Evolutionary conservation across 768 basidiomycete genomes (phyloP).

Genomic region (Rhodocollybia butyracea): DNA sequence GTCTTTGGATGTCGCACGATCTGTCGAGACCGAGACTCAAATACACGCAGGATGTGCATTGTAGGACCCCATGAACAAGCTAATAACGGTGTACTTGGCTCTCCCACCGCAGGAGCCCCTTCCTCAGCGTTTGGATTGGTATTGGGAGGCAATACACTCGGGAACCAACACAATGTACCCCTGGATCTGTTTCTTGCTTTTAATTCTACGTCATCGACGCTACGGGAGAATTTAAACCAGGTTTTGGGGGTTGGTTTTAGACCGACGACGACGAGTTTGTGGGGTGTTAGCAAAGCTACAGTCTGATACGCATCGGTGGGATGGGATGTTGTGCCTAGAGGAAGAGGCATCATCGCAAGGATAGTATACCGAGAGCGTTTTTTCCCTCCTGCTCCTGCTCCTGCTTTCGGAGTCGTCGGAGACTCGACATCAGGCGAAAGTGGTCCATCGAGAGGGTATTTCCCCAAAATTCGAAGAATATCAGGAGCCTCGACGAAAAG

Average conservation of each 20-base stretch:
- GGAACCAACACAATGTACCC: constrained; percentile 81
- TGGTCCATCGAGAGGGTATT: constrained; percentile 63
- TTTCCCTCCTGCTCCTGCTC: constrained; percentile 29
- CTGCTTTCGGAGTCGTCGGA: constrained; percentile 16
- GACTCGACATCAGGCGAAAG: constrained; percentile 9
- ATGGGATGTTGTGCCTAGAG: constrained; percentile 71
- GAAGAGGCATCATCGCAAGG: constrained; percentile 77
- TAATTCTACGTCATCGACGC: constrained; percentile 40
- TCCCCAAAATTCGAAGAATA: constrained; percentile 89
- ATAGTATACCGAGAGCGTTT: constrained; percentile 61
- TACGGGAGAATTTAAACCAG: constrained; percentile 81
- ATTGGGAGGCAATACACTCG: constrained; percentile 45
- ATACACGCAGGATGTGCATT: constrained; percentile 63
- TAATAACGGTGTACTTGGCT: constrained; percentile 56
- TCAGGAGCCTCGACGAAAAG: constrained; percentile 95
- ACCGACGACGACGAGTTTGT: constrained; percentile 91
- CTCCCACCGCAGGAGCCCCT: not conserved
- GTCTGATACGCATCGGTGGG: constrained; percentile 77
- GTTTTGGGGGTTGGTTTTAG: constrained; percentile 90
- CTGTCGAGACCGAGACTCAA: constrained; percentile 55
- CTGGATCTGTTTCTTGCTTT: constrained; percentile 41
- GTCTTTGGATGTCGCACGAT: constrained; percentile 48
- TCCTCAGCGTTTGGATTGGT: constrained; percentile 9
- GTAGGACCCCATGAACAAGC: constrained; percentile 83
- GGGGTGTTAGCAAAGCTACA: constrained; percentile 82